These are phyloP conservation scores for Mucor indicus DNA, from an alignment of 371 early-diverging fungal genomes.

Conservation along the genomic window DNA sequence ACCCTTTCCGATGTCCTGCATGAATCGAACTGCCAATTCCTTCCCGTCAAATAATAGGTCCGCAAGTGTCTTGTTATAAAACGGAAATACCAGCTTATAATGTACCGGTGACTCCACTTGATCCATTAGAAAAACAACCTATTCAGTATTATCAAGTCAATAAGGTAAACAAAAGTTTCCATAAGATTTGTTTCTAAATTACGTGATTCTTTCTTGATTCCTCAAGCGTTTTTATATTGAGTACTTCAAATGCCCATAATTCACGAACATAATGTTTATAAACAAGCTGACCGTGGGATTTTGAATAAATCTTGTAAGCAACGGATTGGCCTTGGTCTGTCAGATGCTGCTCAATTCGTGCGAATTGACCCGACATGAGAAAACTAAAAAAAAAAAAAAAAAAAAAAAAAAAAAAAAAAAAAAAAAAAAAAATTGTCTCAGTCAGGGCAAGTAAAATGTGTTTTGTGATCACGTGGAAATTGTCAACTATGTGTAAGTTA, in stretches of 20 bases:
- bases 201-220: conserved; percentile 27
- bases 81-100: conserved; percentile 29
- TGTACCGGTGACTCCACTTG: conserved; percentile 11
- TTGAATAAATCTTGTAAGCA: conserved; percentile 42
- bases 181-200: not conserved
- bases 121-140: conserved; percentile 33
- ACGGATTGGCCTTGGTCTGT: conserved; percentile 8
- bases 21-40: conserved; percentile 18
- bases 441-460: no score
- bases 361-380: conserved; percentile 35
- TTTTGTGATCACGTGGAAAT: no score
- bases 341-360: conserved; percentile 24
- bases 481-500: no score
- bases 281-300: conserved; percentile 30
- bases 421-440: no score
- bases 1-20: conserved; percentile 55
- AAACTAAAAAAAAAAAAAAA: no score
- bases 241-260: conserved; percentile 24
- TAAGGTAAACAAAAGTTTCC: not conserved
- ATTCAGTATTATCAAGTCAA: not conserved
- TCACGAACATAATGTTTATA: conserved; percentile 36
- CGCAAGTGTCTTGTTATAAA: conserved; percentile 21
- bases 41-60: not conserved
- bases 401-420: no score
- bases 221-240: conserved; percentile 17